Base-by-base conservation (phyloP, 2,329 filamentous ascomycete genomes). In the Graphilbum sp. region DNA sequence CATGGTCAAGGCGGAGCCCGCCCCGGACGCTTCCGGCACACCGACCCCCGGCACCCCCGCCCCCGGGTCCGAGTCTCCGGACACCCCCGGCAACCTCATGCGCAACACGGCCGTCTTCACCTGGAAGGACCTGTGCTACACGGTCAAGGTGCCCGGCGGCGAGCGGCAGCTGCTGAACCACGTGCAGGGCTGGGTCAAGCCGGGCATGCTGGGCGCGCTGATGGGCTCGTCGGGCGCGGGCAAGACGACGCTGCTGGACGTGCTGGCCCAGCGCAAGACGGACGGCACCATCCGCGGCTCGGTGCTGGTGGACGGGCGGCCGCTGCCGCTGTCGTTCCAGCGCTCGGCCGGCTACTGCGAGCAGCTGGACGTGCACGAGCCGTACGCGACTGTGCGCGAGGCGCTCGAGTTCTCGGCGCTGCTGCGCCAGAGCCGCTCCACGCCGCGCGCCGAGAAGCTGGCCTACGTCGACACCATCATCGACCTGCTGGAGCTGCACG, bases 211-310 rank as follows among this genome's bases (percentile, higher is more conserved):
- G 17, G 83, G 77, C 3, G 82, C 80, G 5, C 62, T 88, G n/a
- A 83, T 87, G 81, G 78, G 82, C 49, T 73, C 80, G 1, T 81
- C 77, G 11, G 83, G 82, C 46, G 84, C 85, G 15, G 84, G 85
- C 37, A 92, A 92, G 57, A 92, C 84, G 0, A 90, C 84, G 0
- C 67, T 93, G 3, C 63, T 92, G 7, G 85, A 92, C 54, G 80
- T 85, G 3, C 66, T 93, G 24, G 85, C 84, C 5, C 81, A 80
- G 43, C 73, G 82, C 47, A 79, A 81, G 41, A 85, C 79, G 0
- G 81, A 83, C 58, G 82, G 82, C 47, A 75, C 80, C 3, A 79
- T 88, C 21, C 63, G 61, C 18, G 82, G 82, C 33, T 74, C 80
- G 38, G 79, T 87, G 63, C 54, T 85, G 42, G 80, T 87, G 12